Conservation (phyloP, 139 green algal species). For the Chlorella sp. region DNA sequence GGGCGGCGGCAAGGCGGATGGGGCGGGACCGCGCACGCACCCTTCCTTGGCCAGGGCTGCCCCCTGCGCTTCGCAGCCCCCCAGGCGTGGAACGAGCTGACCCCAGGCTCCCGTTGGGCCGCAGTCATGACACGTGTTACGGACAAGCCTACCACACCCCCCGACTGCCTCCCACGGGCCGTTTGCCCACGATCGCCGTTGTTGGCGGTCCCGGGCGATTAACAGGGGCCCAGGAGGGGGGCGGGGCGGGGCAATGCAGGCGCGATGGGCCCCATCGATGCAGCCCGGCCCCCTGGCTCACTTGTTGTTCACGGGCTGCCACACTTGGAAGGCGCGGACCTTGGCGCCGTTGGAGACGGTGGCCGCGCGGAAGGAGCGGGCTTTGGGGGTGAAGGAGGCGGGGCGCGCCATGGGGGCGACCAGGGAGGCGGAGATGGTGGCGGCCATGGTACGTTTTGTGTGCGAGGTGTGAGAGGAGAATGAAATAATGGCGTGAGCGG, state of each 20-base stretch:
- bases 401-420: conserved; percentile 19
- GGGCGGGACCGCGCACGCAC: not conserved
- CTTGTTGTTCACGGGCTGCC: conserved; percentile 60
- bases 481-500: too few species aligned
- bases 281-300: conserved; percentile 1
- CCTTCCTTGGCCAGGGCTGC: not conserved
- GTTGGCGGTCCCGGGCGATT: not conserved
- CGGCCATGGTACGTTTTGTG: conserved; percentile 22
- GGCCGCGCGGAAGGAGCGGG: conserved; percentile 32
- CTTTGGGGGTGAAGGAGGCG: conserved; percentile 4
- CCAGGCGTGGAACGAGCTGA: not conserved
- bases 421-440: conserved; percentile 29
- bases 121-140: not conserved
- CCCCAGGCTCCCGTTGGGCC: not conserved
- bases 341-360: conserved; percentile 39
- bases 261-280: not conserved
- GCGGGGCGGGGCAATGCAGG: not conserved
- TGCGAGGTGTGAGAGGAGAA: too few species aligned
- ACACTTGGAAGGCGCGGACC: conserved; percentile 45
- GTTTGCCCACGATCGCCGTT: too few species aligned
- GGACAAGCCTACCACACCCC: not conserved
- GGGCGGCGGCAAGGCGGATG: not conserved
- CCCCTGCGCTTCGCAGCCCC: not conserved
- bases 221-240: not conserved
- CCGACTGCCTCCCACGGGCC: not conserved